These are phyloP conservation scores for Fusarium virguliforme DNA, from an alignment of 2,329 filamentous ascomycete genomes.

Conservation along the genomic window DNA sequence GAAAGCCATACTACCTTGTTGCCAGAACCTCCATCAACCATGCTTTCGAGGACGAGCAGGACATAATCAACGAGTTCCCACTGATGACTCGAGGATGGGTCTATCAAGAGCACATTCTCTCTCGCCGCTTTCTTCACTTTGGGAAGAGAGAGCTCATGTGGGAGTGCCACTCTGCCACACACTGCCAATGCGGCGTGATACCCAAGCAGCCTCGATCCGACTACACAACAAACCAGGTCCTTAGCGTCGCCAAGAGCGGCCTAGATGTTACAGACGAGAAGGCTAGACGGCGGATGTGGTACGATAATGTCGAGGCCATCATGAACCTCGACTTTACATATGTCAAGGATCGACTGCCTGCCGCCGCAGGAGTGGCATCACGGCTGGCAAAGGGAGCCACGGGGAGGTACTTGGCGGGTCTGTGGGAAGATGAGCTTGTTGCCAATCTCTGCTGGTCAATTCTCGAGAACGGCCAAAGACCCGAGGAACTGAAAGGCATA, in stretches of 20 bases:
- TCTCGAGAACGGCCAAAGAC: neutral
- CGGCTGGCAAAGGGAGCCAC: neutral
- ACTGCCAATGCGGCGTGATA: neutral
- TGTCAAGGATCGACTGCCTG: neutral
- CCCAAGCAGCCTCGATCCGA: neutral
- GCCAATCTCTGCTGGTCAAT: neutral
- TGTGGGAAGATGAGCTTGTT: neutral
- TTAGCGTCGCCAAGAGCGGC: neutral
- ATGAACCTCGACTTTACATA: conserved; percentile 1
- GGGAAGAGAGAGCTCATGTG: neutral
- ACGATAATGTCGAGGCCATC: neutral
- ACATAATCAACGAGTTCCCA: neutral
- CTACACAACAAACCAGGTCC: neutral
- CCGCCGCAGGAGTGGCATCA: neutral
- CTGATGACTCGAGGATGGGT: conserved; percentile 8
- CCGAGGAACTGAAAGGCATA: neutral
- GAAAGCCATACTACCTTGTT: neutral
- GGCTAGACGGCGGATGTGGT: neutral
- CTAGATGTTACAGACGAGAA: neutral
- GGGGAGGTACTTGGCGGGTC: neutral
- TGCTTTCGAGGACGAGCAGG: neutral
- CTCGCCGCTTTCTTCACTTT: conserved; percentile 7
- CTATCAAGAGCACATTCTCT: neutral
- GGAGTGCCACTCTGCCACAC: conserved; percentile 3
- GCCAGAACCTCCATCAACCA: neutral